These are phyloP conservation scores for Aureobasidium sp. DNA, from an alignment of 2,329 filamentous ascomycete genomes.

Conservation along the genomic window DNA sequence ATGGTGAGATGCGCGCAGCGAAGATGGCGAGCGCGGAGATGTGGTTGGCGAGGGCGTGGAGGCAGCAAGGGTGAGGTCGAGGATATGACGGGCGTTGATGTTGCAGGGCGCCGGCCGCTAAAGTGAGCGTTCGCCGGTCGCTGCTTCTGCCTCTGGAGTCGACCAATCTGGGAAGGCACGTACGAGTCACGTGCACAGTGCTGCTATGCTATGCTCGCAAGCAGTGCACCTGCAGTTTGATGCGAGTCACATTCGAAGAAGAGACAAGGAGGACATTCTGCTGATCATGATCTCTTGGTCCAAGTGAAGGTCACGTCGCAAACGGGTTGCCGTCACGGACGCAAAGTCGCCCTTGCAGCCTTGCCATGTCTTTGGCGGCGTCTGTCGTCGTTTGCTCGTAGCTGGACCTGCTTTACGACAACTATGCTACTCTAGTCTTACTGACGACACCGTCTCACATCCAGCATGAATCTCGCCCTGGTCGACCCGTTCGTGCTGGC, in stretches of 20 bases:
- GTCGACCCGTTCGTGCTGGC: slow-evolving; percentile 65
- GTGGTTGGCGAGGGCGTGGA: neutral
- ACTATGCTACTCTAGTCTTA: neutral
- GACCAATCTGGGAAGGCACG: neutral
- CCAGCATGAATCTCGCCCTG: slow-evolving; percentile 61
- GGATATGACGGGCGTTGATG: slow-evolving; percentile 13
- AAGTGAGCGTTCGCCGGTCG: neutral
- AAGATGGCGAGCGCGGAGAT: neutral
- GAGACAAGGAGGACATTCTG: neutral
- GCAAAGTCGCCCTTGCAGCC: neutral
- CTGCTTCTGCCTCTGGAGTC: neutral
- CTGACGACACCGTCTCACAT: neutral
- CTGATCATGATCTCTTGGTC: neutral
- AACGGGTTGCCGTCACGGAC: neutral
- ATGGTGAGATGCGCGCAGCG: slow-evolving; percentile 2
- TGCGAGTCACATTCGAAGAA: neutral
- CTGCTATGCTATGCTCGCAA: neutral
- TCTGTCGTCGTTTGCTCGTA: neutral
- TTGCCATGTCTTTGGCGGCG: neutral
- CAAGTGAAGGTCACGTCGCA: neutral
- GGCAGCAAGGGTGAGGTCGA: slow-evolving; percentile 1
- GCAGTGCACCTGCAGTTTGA: neutral
- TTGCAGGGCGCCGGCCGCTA: neutral
- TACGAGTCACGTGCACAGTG: neutral
- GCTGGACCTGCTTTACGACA: neutral